These are phyloP conservation scores for Geoglossum cookeanum DNA, from an alignment of 2,329 filamentous ascomycete species.

Conservation along the genomic window DNA sequence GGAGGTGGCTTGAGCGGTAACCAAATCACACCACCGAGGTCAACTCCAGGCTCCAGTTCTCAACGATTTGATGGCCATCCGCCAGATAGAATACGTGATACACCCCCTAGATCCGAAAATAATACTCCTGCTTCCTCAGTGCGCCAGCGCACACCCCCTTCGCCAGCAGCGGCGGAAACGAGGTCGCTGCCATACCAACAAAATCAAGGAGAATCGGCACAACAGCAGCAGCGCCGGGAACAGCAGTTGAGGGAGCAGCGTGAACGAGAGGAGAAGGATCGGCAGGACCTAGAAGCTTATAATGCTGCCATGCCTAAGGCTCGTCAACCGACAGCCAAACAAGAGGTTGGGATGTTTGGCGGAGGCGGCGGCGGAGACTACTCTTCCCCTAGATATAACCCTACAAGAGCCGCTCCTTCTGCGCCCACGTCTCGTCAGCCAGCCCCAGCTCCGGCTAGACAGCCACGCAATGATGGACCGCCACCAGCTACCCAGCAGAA, in stretches of 20 bases:
- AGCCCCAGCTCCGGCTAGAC: constrained; percentile 30
- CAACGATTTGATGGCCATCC: not conserved
- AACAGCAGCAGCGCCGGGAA: constrained; percentile 15
- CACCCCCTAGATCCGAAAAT: not conserved
- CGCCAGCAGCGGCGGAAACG: constrained; percentile 13
- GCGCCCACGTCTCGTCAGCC: constrained; percentile 40
- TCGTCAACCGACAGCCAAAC: constrained; percentile 64
- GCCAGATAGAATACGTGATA: not conserved
- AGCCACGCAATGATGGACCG: constrained; percentile 64
- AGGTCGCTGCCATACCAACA: not conserved
- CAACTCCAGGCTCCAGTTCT: not conserved
- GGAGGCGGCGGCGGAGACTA: constrained; percentile 39
- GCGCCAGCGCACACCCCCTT: not conserved
- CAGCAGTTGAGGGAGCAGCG: constrained; percentile 21
- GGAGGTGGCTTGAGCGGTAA: constrained; percentile 10
- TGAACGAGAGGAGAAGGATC: constrained; percentile 22
- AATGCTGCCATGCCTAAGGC: constrained; percentile 76
- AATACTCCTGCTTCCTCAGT: not conserved
- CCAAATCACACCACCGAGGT: constrained; percentile 3
- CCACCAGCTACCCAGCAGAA: constrained; percentile 32
- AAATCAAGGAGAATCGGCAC: constrained; percentile 7
- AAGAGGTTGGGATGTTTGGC: constrained; percentile 49
- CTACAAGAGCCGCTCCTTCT: constrained; percentile 64
- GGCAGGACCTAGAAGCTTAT: constrained; percentile 57
- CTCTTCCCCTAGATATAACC: constrained; percentile 55